A percentile compares a stretch with the other conserved stretches of the same genome.
phyloP scores from a whole-genome alignment of 306 rosid species.

The Vigna radiata region DNA sequence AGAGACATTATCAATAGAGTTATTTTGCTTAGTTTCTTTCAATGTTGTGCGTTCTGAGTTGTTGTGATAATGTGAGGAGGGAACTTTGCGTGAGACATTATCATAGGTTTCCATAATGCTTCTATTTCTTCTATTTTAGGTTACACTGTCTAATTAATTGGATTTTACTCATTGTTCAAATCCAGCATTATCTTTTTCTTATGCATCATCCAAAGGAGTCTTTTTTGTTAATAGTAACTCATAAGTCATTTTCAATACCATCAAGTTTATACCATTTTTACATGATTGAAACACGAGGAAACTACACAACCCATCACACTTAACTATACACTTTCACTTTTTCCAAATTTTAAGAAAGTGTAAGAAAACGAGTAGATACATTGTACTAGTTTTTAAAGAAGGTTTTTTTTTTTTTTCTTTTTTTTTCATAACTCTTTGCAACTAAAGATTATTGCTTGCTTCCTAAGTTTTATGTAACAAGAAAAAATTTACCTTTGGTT shows the following conservation, averaged over 20 bases:
- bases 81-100: constrained; percentile 3
- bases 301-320: neutral
- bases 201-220: neutral
- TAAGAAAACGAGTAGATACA: neutral
- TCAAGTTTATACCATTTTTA: neutral
- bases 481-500: no score
- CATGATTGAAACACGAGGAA: neutral
- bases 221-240: neutral
- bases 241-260: neutral
- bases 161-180: constrained; percentile 10
- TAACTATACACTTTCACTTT: neutral
- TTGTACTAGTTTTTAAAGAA: neutral
- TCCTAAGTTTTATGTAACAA: neutral
- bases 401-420: neutral
- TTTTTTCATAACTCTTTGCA: neutral
- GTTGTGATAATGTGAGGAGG: neutral
- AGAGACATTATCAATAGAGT: neutral
- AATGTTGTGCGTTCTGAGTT: neutral
- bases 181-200: neutral
- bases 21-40: neutral
- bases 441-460: neutral
- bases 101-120: constrained; percentile 23
- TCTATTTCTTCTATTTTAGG: constrained; percentile 14
- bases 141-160: neutral
- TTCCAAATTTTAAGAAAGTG: neutral